Evolutionary conservation across 352 stramenopile species (phyloP).

Genomic region (Pythium folliculosum): DNA sequence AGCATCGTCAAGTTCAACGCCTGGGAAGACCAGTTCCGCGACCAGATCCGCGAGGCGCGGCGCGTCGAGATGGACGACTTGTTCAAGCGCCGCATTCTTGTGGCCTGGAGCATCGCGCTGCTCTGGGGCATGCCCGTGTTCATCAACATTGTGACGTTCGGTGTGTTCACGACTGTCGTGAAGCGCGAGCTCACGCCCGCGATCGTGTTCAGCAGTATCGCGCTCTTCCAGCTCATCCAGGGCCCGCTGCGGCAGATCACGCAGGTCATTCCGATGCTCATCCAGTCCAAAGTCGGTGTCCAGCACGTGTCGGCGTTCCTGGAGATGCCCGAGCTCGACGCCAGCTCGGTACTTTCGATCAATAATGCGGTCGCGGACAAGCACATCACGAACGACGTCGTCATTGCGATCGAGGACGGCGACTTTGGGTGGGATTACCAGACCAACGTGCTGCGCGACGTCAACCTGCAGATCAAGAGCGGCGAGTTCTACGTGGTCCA

Average conservation of each 20-base stretch:
- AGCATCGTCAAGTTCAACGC: constrained; percentile 94
- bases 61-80: constrained; percentile 37
- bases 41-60: constrained; percentile 45
- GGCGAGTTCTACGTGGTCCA: constrained; percentile 89
- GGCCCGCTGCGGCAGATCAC: constrained; percentile 49
- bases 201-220: constrained; percentile 65
- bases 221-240: constrained; percentile 82
- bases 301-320: constrained; percentile 41
- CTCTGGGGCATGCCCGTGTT: constrained; percentile 49
- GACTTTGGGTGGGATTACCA: constrained; percentile 35
- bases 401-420: constrained; percentile 36
- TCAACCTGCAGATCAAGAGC: constrained; percentile 60
- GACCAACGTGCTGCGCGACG: constrained; percentile 40
- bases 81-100: constrained; percentile 35
- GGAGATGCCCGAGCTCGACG: constrained; percentile 43
- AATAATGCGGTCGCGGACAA: constrained; percentile 12
- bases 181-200: constrained; percentile 87
- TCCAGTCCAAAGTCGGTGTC: constrained; percentile 84
- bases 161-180: constrained; percentile 40
- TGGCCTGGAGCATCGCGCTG: constrained; percentile 33
- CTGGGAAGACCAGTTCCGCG: constrained; percentile 87
- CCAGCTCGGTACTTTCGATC: constrained; percentile 17
- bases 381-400: constrained; percentile 25
- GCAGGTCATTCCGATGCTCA: constrained; percentile 56
- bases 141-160: constrained; percentile 52